phyloP scores from a whole-genome alignment of 108 stramenopile species.

The Schizochytrium sp. region DNA sequence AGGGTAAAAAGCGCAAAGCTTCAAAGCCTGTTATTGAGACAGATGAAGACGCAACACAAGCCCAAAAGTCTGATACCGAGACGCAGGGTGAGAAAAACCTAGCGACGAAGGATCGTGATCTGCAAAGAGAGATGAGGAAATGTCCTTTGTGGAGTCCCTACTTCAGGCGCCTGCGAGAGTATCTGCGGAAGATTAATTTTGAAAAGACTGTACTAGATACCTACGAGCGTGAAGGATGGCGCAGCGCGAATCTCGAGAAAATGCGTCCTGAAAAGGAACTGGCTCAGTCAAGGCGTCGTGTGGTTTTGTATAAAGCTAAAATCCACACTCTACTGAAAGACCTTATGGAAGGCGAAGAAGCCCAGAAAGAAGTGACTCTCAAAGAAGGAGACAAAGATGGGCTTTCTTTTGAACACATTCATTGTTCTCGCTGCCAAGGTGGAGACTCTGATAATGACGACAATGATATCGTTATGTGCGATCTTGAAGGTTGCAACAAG shows the following conservation, averaged over 20 bases:
- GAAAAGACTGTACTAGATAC: constrained; percentile 36
- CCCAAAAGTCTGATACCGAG: constrained; percentile 4
- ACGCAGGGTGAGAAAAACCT: background rate
- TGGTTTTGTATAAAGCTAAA: background rate
- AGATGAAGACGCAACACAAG: background rate
- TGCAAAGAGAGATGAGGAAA: background rate
- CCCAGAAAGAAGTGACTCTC: background rate
- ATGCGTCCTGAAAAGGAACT: constrained; percentile 61
- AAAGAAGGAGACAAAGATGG: background rate
- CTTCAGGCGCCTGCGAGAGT: background rate
- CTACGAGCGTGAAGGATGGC: constrained; percentile 57
- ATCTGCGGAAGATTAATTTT: constrained; percentile 11
- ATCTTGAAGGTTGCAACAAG: constrained; percentile 36
- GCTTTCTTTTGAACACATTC: constrained; percentile 9
- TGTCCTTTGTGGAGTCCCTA: background rate
- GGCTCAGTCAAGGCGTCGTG: background rate
- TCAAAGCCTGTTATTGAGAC: background rate
- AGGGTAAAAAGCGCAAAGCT: background rate
- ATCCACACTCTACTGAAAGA: background rate
- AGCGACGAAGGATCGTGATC: background rate
- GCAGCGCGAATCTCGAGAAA: constrained; percentile 50
- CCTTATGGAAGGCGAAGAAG: constrained; percentile 51
- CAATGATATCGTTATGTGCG: constrained; percentile 57
- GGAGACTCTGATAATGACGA: background rate
- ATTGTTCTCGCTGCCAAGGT: constrained; percentile 17